Evolutionary conservation across 2,329 filamentous ascomycete genomes (phyloP), one percentile per base, ranked within the genome.

Genomic region (Escovopsis weberi): DNA sequence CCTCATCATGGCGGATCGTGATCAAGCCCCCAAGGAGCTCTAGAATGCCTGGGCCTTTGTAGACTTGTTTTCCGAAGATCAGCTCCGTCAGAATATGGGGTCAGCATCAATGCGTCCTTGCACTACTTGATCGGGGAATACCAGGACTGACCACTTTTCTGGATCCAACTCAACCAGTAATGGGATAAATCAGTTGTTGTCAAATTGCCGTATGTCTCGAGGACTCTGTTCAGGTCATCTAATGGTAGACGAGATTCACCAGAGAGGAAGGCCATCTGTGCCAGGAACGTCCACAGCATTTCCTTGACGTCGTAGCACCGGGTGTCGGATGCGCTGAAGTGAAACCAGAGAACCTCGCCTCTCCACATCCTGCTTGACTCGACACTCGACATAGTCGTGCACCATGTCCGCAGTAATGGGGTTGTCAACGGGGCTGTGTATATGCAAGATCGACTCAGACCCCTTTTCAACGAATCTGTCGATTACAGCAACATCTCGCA

Each of bases 231-330:
- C 15, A 15, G 15, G 15, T 15, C 15, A 15, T 15, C 15, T 15
- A 15, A 15, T 15, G 15, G 15, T 15, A 15, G 15, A 15, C 15
- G 15, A 15, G 15, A 15, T 15, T 15, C 15, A 15, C 15, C 15
- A 15, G 15, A 15, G 15, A 15, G 15, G 26, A 33, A 38, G 35
- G 35, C 11, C 6, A 10, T 26, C 38, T 42, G 40, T n/a, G 40
- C 26, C 8, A 33, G 30, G 33, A 42, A 33, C 12, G 40, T 42
- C 26, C 19, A 23, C 7, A 42, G 35, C 40, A 42, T 42, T n/a
- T 18, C 40, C 26, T 30, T 2, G 11, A 42, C 38, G 4, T 4
- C n/a, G 40, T 42, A 37, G 35, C 37, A 37, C 33, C 35, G 26
- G 19, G 9, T 15, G 33, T 42, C 40, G n/a, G 26, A 12, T 4